Evolutionary conservation across 2,329 filamentous ascomycete species (phyloP).

Genomic region (Colletotrichum sublineola): DNA sequence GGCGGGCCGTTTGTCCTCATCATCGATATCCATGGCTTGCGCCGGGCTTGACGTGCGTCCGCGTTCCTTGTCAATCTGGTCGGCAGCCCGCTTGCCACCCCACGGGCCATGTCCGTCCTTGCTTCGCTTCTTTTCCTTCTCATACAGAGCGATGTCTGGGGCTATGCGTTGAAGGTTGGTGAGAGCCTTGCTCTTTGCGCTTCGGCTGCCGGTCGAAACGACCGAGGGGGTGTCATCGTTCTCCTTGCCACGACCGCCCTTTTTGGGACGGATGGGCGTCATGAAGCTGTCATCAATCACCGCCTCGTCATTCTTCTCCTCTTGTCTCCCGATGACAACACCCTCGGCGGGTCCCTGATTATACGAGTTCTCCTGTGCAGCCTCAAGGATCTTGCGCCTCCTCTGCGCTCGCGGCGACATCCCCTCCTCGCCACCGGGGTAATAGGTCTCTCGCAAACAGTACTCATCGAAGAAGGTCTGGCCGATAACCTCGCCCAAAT

Average conservation of each 20-base stretch:
- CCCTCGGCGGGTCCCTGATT: constrained; percentile 62
- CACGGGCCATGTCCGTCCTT: constrained; percentile 65
- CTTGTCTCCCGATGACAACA: constrained; percentile 57
- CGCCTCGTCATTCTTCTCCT: constrained; percentile 57
- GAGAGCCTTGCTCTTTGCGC: constrained; percentile 89
- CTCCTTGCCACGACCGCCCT: constrained; percentile 77
- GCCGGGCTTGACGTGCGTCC: constrained; percentile 41
- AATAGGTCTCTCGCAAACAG: constrained; percentile 75
- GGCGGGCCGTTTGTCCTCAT: constrained; percentile 64
- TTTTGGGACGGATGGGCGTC: constrained; percentile 67
- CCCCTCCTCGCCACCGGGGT: constrained; percentile 70
- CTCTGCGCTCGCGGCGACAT: constrained; percentile 58
- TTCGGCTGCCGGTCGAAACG: constrained; percentile 78
- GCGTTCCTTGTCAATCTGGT: constrained; percentile 65
- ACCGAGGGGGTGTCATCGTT: constrained; percentile 83
- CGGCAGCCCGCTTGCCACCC: constrained; percentile 74
- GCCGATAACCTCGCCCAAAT: constrained; percentile 92
- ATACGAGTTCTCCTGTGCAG: constrained; percentile 65
- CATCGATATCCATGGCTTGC: constrained; percentile 48
- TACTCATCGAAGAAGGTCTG: constrained; percentile 83
- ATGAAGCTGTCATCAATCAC: constrained; percentile 52
- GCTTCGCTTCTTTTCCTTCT: constrained; percentile 89
- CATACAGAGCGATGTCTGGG: constrained; percentile 88
- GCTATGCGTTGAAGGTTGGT: constrained; percentile 81
- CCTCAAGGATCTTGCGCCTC: constrained; percentile 64